A percentile compares a stretch with the other conserved stretches of the same genome.
Conservation (phyloP, 306 rosid genomes). For the Neltuma alba region DNA sequence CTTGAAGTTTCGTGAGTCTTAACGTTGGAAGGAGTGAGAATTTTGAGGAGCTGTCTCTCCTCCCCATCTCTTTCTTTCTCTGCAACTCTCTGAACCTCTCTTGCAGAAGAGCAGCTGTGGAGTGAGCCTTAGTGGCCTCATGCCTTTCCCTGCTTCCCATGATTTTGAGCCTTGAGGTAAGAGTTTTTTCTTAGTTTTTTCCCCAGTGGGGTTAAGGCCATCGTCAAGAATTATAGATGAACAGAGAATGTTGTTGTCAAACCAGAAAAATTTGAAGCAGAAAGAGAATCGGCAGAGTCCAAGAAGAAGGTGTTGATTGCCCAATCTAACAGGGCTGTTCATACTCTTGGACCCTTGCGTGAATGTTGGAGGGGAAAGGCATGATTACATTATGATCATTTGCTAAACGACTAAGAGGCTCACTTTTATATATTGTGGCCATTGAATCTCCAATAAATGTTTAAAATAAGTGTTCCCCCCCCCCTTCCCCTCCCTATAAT, state of each 20-base stretch:
- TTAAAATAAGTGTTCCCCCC: no score
- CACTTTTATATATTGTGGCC: not conserved
- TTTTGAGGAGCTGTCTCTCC: slow-evolving; percentile 62
- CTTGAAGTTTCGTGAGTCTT: slow-evolving; percentile 34
- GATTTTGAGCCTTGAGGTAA: slow-evolving; percentile 6
- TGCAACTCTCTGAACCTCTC: slow-evolving; percentile 84
- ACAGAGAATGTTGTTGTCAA: not conserved
- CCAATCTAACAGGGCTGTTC: slow-evolving; percentile 59
- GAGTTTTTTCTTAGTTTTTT: slow-evolving; percentile 14
- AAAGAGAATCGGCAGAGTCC: slow-evolving; percentile 79
- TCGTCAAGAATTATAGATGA: slow-evolving; percentile 39
- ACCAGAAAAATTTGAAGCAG: slow-evolving; percentile 33
- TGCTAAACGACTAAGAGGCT: not conserved
- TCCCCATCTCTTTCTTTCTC: slow-evolving; percentile 88
- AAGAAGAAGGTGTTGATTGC: slow-evolving; percentile 68
- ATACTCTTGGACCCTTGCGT: slow-evolving; percentile 29
- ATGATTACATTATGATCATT: slow-evolving; percentile 4
- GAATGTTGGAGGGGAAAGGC: slow-evolving; percentile 45
- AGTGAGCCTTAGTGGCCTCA: slow-evolving; percentile 44
- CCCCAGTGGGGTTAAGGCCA: slow-evolving; percentile 32
- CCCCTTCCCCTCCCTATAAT: no score
- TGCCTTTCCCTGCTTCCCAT: slow-evolving; percentile 65
- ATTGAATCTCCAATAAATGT: not conserved
- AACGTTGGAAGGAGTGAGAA: slow-evolving; percentile 30
- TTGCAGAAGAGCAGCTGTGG: slow-evolving; percentile 86